Conservation (phyloP, 176 grass and related monocot genomes). For the Cenchrus purpureus region DNA sequence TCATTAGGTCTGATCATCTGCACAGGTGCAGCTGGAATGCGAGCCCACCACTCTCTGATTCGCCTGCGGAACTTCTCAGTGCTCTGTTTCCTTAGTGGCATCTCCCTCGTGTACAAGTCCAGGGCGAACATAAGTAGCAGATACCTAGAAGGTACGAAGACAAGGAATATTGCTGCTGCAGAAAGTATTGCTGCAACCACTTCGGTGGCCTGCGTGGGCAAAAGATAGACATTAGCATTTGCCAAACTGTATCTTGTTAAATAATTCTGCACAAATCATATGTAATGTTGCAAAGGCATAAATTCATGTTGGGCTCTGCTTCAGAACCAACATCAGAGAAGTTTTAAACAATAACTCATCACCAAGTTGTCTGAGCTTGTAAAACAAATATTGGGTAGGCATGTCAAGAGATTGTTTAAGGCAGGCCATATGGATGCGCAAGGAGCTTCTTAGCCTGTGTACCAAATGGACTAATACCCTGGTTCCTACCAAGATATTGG, state of each 20-base stretch:
- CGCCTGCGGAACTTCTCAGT: constrained; percentile 66
- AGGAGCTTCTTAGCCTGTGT: neutral
- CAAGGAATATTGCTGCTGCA: constrained; percentile 48
- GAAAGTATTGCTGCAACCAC: constrained; percentile 56
- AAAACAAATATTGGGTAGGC: constrained; percentile 25
- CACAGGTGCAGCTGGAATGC: constrained; percentile 82
- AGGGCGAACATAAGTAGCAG: constrained; percentile 52
- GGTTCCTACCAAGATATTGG: neutral
- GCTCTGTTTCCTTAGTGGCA: constrained; percentile 73
- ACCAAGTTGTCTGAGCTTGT: constrained; percentile 4
- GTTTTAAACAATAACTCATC: neutral
- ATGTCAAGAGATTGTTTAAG: constrained; percentile 3
- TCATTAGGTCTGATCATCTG: constrained; percentile 64
- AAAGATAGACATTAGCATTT: constrained; percentile 43
- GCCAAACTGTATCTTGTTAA: neutral
- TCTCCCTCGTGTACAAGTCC: constrained; percentile 81
- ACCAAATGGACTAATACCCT: neutral
- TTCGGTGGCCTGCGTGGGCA: constrained; percentile 53
- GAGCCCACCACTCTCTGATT: constrained; percentile 85
- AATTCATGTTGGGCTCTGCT: neutral
- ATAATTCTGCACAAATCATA: neutral
- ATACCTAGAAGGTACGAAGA: constrained; percentile 57
- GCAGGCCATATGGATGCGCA: neutral
- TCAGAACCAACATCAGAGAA: neutral
- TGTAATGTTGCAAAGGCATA: neutral